phyloP scores from a whole-genome alignment of 2,329 filamentous ascomycete genomes.

The Trichothecium sympodiale region DNA sequence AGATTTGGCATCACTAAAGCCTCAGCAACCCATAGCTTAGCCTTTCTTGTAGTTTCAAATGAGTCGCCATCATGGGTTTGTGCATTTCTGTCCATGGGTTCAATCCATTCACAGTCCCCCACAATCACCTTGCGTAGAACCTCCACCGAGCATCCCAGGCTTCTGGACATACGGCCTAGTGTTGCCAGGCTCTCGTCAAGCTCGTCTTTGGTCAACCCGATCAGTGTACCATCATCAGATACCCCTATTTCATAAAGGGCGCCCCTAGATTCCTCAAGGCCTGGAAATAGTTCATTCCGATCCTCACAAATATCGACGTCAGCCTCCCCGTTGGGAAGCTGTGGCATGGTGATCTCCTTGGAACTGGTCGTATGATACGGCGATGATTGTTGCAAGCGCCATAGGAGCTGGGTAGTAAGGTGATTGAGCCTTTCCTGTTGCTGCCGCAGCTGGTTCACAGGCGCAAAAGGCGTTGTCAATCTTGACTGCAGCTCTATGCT shows the following conservation, averaged over 20 bases:
- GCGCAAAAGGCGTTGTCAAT: constrained; percentile 18
- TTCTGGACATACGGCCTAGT: constrained; percentile 81
- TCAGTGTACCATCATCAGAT: constrained; percentile 82
- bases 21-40: constrained; percentile 77
- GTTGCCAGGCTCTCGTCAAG: constrained; percentile 84
- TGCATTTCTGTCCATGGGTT: constrained; percentile 24
- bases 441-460: constrained; percentile 62
- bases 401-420: constrained; percentile 86
- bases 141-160: constrained; percentile 76
- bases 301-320: constrained; percentile 34
- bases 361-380: constrained; percentile 77
- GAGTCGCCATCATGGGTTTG: constrained; percentile 11
- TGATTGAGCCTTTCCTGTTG: constrained; percentile 81
- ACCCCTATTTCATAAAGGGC: constrained; percentile 96
- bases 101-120: constrained; percentile 69
- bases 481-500: constrained; percentile 5
- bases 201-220: constrained; percentile 82
- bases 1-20: constrained; percentile 72
- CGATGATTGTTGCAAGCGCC: constrained; percentile 90
- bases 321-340: constrained; percentile 54
- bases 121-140: constrained; percentile 74
- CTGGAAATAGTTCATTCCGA: constrained; percentile 53
- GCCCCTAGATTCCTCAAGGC: constrained; percentile 84
- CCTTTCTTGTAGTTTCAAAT: constrained; percentile 17
- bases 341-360: constrained; percentile 62